Percentiles rank a stretch among this genome's conserved stretches.
Conservation (phyloP, 352 stramenopile genomes). For the Halophytophthora batemanensis region DNA sequence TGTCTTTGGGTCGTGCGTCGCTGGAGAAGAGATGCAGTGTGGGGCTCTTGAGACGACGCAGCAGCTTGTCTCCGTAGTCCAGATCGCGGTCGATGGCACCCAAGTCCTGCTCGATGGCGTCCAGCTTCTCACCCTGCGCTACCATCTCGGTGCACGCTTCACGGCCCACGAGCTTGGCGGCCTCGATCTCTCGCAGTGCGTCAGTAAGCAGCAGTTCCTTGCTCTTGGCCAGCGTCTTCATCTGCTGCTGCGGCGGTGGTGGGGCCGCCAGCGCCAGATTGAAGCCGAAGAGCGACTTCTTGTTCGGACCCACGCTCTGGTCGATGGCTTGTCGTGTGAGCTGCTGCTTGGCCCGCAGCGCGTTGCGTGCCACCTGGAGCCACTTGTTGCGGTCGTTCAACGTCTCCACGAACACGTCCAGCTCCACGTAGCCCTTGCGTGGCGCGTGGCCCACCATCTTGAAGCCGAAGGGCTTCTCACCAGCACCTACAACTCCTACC, state of each 20-base stretch:
- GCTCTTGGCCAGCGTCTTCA: conserved; percentile 54
- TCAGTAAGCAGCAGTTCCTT: conserved; percentile 71
- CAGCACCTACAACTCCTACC: conserved; percentile 56
- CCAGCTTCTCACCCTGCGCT: conserved; percentile 70
- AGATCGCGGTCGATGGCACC: conserved; percentile 56
- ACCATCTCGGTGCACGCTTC: conserved; percentile 75
- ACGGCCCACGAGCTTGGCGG: conserved; percentile 62
- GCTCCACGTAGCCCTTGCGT: conserved; percentile 71
- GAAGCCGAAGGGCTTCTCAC: conserved; percentile 80
- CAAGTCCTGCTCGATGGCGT: conserved; percentile 62
- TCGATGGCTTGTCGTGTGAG: conserved; percentile 33
- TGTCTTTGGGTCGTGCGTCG: conserved; percentile 28
- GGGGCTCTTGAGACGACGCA: conserved; percentile 63
- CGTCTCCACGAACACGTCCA: conserved; percentile 76
- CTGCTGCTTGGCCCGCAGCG: conserved; percentile 51
- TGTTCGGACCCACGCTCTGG: conserved; percentile 30
- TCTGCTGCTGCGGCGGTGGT: conserved; percentile 54
- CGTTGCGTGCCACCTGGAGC: conserved; percentile 78
- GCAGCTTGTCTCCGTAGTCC: conserved; percentile 72
- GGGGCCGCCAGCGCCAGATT: conserved; percentile 18
- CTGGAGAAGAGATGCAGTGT: conserved; percentile 69
- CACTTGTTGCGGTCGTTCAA: conserved; percentile 67
- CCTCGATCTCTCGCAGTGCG: conserved; percentile 69
- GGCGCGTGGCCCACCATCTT: conserved; percentile 83
- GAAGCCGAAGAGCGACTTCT: conserved; percentile 63